A percentile compares a stretch with the other conserved stretches of the same genome.
Evolutionary conservation across 768 basidiomycete species (phyloP).

Genomic region (Phylloporus sp.): DNA sequence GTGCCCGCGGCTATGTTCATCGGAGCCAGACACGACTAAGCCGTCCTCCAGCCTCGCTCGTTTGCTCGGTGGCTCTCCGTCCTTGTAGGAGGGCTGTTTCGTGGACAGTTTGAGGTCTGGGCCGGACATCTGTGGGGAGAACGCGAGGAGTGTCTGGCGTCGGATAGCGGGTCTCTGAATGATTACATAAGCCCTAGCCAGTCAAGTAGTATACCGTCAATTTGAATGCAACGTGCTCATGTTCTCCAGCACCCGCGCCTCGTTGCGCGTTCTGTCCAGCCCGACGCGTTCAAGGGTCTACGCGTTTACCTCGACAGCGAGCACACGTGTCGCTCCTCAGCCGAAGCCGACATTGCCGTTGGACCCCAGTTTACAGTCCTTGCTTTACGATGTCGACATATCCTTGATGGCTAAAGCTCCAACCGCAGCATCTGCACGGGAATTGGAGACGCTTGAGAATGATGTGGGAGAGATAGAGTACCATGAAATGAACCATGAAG

Average conservation of each 20-base stretch:
- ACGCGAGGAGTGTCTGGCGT: not conserved
- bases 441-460: constrained; percentile 51
- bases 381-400: constrained; percentile 67
- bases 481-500: constrained; percentile 34
- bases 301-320: constrained; percentile 32
- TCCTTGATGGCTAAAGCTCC: constrained; percentile 43
- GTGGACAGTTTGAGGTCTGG: constrained; percentile 7
- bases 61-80: constrained; percentile 30
- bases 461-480: constrained; percentile 31
- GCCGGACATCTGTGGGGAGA: constrained; percentile 11
- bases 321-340: constrained; percentile 28
- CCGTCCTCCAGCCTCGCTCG: constrained; percentile 23
- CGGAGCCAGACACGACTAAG: constrained; percentile 2
- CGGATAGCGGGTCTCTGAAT: not conserved
- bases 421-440: constrained; percentile 34
- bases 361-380: constrained; percentile 59
- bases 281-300: constrained; percentile 21
- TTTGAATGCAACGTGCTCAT: constrained; percentile 11
- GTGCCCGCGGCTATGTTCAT: constrained; percentile 28
- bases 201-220: not conserved
- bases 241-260: constrained; percentile 22
- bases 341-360: constrained; percentile 61
- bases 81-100: constrained; percentile 3
- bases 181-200: constrained; percentile 21
- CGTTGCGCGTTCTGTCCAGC: constrained; percentile 24